Conservation (phyloP, 495 filamentous ascomycete genomes). For the Annulohypoxylon moriforme region DNA sequence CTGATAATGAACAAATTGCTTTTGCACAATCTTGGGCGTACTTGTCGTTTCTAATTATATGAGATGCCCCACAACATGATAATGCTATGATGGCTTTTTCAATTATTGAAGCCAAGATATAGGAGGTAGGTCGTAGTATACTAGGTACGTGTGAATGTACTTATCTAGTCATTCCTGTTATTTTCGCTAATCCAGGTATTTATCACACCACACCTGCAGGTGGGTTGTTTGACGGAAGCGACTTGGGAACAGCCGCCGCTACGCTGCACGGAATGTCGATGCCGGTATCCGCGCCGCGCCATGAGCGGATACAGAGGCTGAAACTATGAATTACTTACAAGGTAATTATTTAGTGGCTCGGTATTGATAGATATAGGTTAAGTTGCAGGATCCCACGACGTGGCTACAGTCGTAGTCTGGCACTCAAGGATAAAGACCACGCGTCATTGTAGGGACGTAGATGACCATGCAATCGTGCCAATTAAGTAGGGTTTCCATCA, state of each 20-base stretch:
- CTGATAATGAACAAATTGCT: conserved; percentile 51
- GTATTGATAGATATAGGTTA: not conserved
- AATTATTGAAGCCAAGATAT: not conserved
- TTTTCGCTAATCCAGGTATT: not conserved
- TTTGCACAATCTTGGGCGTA: conserved; percentile 6
- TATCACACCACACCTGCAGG: conserved; percentile 23
- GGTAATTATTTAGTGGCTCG: not conserved
- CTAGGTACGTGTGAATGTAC: not conserved
- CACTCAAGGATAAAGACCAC: not conserved
- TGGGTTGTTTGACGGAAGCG: conserved; percentile 17
- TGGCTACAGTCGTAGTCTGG: conserved; percentile 1
- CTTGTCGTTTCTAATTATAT: not conserved
- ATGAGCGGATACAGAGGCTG: conserved; percentile 24
- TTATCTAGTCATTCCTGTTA: not conserved
- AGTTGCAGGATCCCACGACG: not conserved
- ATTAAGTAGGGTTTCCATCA: not conserved
- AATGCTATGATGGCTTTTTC: not conserved
- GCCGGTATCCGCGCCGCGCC: conserved; percentile 14
- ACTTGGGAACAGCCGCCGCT: conserved; percentile 15
- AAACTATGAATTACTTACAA: conserved; percentile 12
- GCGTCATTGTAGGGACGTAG: conserved; percentile 8
- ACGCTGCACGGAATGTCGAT: conserved; percentile 20
- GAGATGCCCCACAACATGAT: not conserved
- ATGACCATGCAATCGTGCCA: conserved; percentile 6
- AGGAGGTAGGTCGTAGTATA: not conserved